Evolutionary conservation across 768 basidiomycete genomes (phyloP).

Genomic region (Boletus bicolor): DNA sequence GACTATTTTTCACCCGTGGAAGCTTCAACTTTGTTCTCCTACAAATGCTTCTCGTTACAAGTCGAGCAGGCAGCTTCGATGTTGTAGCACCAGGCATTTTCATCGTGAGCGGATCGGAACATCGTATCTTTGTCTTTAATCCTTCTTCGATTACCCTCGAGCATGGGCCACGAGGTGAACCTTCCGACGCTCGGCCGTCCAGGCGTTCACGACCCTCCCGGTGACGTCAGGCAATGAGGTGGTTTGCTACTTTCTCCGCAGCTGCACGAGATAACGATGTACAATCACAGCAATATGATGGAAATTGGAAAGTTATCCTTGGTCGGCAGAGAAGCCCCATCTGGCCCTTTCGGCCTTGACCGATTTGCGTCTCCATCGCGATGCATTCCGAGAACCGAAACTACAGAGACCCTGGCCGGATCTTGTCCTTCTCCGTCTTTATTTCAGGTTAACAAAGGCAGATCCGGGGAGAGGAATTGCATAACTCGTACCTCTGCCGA

Average conservation of each 20-base stretch:
- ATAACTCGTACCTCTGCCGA: constrained; percentile 42
- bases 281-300: too few species aligned
- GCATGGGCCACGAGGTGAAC: background rate
- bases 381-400: constrained; percentile 6
- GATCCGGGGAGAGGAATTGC: constrained; percentile 42
- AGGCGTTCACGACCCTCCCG: background rate
- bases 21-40: background rate
- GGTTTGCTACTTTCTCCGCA: background rate
- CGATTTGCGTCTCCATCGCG: constrained; percentile 17
- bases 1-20: background rate
- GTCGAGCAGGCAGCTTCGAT: background rate
- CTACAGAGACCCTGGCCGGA: constrained; percentile 45
- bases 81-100: background rate
- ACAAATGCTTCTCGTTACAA: background rate
- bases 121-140: background rate
- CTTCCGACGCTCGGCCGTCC: background rate
- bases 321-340: constrained; percentile 15
- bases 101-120: background rate
- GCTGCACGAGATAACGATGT: background rate
- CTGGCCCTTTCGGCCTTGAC: constrained; percentile 19
- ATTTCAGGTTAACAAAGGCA: constrained; percentile 45
- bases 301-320: too few species aligned
- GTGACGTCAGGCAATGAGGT: too few species aligned
- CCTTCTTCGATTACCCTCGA: background rate
- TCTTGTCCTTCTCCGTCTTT: constrained; percentile 49